These are phyloP conservation scores for Lunularia cruciata DNA, from an alignment of 225 moss, liverwort and hornwort species.

Conservation along the genomic window DNA sequence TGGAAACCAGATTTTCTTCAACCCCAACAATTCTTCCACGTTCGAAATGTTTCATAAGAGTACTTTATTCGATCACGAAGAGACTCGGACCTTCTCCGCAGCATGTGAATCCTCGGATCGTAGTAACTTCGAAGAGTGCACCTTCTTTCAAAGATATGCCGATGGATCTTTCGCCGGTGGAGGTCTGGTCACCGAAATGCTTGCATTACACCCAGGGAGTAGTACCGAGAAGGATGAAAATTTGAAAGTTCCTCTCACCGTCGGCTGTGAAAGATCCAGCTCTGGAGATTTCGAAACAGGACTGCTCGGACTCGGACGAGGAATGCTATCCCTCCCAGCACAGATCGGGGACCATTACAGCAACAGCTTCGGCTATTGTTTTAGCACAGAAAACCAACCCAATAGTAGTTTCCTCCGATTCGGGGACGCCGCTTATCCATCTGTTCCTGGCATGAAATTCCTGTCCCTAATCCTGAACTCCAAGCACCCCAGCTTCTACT, in stretches of 20 bases:
- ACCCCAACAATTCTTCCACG: not conserved
- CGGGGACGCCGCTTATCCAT: not conserved
- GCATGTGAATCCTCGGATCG: not conserved
- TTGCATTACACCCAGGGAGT: not conserved
- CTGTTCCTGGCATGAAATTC: not conserved
- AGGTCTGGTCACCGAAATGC: not conserved
- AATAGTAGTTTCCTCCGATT: constrained; percentile 8
- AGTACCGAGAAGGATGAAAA: too few relatives aligned
- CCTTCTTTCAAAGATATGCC: not conserved
- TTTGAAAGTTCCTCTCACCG: too few relatives aligned
- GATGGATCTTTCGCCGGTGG: constrained; percentile 4
- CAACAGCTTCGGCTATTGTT: constrained; percentile 10
- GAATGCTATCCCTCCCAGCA: not conserved
- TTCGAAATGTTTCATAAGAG: not conserved
- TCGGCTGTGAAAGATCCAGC: constrained; percentile 10
- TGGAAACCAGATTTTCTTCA: not conserved
- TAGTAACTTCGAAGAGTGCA: not conserved
- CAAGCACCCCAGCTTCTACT: not conserved
- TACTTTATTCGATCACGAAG: not conserved
- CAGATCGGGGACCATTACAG: not conserved
- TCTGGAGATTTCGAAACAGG: constrained; percentile 5
- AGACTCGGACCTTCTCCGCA: not conserved
- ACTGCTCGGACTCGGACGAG: constrained; percentile 9
- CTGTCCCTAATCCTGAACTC: constrained; percentile 1
- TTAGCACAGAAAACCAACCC: not conserved